Base-by-base conservation (phyloP, 1,284 basidiomycete genomes). In the Puccinia coronata region DNA sequence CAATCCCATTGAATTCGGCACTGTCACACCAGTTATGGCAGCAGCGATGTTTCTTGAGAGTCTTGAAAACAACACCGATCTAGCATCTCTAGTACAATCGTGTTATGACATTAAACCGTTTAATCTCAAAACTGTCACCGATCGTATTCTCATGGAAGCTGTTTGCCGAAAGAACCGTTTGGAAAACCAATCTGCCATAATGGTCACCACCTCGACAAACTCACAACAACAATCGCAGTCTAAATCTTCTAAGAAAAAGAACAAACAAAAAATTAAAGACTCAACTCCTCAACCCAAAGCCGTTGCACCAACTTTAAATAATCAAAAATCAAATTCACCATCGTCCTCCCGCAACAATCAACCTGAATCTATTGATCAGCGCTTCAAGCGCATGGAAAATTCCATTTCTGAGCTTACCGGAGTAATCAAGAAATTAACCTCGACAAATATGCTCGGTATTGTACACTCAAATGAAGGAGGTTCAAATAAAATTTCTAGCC, bases 71-170 rank as follows among this genome's bases (percentile, higher is more conserved):
- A 25, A 71, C 16, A 49, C 14, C 6, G 43, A 71, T 20, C 34
- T 71, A 3, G 51, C 14, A 2, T 5, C 47, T 25, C 2, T 71
- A 3, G 18, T 49, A n/a, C 69, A 51, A 31, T 2, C 69, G 18
- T 53, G 43, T 20, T 71, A 71, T 51, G 69, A 71, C 28, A 49
- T 71, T 23, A 5, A n/a, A 8, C 69, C 69, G 2, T 71, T 71
- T 43, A 49, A 71, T 36, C 14, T 51, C 18, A 71, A 71, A 31
- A 71, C 3, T 47, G 25, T 71, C 1, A 71, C 69, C 2, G 43
- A 71, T 51, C 18, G 69, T 3, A 16, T 71, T 8, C 1, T 1
- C 9, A n/a, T 23, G 6, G 61, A 65, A 65, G 61, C 61, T 39
- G 39, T 65, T 4, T 31, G 39, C 20, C 5, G 23, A 65, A 34